Base-by-base conservation (phyloP, 768 basidiomycete genomes). In the Neoboletus brunneissimus region DNA sequence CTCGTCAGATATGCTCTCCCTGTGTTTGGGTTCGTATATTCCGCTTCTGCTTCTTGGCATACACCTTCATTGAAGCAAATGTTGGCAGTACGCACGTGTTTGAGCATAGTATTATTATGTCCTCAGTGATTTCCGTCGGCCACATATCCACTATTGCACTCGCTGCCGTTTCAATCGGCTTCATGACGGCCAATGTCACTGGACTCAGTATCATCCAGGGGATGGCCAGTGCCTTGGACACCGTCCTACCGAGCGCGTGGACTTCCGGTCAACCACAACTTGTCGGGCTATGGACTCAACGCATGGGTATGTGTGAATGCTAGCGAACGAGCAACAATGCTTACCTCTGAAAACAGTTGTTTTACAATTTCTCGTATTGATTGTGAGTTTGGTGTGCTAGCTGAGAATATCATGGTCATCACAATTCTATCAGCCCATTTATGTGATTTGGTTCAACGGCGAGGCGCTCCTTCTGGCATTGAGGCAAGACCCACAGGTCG, bases 201-300 rank as follows among this genome's bases (percentile, higher is more conserved):
- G 70, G 70, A 27, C 58, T 76, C 38, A 89, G 88, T 60, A 85
- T 96, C 52, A 78, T 94, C 15, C 88, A 89, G 62, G 93, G 94
- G 7, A 85, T 96, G 62, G 77, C 85, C 22, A 88, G 88, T 56
- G 87, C 92, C 0, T 82, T 99, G 32, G 97, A 99, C 68, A 95
- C 96, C 0, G 81, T 99, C 67, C 82, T 98, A 2, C 96, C 97
- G 0, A 84, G 91, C 41, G 94, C 96, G 11, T 99, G 91, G 94
- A 95, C 97, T 0, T 94, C 92, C 3, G 67, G 82, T 4, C 84
- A 91, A 25, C 96, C 95, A 0, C 77, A 86, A 5, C 77, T 92
- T 0, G 93, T 98, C 13, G 94, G 94, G 4, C 78, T 96, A 2
- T 96, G 94, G 94, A 75, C 88, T 13, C 92, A 95, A 68, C 78